These are phyloP conservation scores for Fraxinus anomala DNA, from an alignment of 257 asterid species.

Conservation along the genomic window DNA sequence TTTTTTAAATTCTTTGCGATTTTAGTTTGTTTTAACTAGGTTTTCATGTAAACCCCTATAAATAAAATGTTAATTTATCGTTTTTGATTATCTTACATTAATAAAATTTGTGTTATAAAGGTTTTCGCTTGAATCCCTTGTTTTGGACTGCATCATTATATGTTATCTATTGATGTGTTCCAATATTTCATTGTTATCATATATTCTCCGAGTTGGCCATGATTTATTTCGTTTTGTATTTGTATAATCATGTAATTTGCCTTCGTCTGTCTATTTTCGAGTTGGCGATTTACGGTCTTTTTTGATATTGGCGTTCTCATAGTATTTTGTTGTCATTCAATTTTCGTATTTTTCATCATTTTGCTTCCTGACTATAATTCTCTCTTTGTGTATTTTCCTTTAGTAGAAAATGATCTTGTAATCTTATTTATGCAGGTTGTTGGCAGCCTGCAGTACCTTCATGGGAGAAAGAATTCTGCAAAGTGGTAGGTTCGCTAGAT, in stretches of 20 bases:
- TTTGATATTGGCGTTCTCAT: background rate
- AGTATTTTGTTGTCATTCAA: background rate
- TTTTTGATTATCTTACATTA: no score
- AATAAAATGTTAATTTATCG: no score
- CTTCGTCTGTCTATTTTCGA: background rate
- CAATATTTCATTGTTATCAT: background rate
- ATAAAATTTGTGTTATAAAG: no score
- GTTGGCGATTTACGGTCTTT: background rate
- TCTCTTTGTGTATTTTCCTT: background rate
- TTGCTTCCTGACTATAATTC: background rate
- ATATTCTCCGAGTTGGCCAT: background rate
- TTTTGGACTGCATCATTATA: no score
- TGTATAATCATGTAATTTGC: background rate
- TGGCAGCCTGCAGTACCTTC: conserved; percentile 65
- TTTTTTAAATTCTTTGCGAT: no score
- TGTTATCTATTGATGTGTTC: no score
- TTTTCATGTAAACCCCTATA: no score
- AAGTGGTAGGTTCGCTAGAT: conserved; percentile 57
- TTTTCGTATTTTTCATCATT: conserved; percentile 1
- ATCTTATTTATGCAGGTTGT: conserved; percentile 37
- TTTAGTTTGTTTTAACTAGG: no score
- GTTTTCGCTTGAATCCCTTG: no score
- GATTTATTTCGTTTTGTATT: background rate
- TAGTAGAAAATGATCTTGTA: background rate
- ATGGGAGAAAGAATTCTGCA: conserved; percentile 82